These are phyloP conservation scores for Lasiosphaeriaceae sp. DNA, from an alignment of 495 filamentous ascomycete genomes.

Conservation along the genomic window DNA sequence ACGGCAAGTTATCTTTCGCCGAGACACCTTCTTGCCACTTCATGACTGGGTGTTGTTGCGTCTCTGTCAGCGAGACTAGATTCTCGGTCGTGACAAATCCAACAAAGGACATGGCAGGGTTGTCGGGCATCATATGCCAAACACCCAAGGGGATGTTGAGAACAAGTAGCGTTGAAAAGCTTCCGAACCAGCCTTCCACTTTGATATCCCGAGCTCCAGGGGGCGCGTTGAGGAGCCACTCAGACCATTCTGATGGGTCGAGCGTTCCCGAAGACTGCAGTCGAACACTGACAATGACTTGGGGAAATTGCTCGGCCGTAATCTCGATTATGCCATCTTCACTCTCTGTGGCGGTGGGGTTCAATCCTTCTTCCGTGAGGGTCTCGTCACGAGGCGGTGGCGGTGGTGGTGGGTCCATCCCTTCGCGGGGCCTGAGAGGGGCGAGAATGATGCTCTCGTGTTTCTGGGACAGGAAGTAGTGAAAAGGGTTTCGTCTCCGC, in stretches of 20 bases:
- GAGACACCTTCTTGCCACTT: background rate
- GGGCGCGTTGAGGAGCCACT: conserved; percentile 12
- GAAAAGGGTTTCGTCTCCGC: conserved; percentile 5
- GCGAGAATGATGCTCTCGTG: conserved; percentile 6
- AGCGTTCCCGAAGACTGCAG: background rate
- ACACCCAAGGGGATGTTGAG: conserved; percentile 7
- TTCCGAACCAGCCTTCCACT: conserved; percentile 10
- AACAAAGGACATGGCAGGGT: conserved; percentile 22
- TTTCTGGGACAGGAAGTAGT: conserved; percentile 11
- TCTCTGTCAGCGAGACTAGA: background rate
- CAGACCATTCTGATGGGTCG: background rate
- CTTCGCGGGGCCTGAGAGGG: background rate
- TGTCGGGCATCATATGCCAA: conserved; percentile 18
- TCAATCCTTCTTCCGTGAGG: no score
- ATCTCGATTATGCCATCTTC: background rate
- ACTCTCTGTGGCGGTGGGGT: no score
- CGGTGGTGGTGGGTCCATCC: background rate
- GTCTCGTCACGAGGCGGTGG: no score
- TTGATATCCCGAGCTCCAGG: conserved; percentile 6
- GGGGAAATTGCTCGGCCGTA: background rate
- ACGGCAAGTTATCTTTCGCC: background rate
- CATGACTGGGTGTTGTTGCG: background rate
- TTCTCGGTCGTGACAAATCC: conserved; percentile 10
- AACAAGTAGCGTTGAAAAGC: conserved; percentile 10
- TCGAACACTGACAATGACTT: conserved; percentile 4